Percentiles rank a stretch among this genome's conserved stretches.
Evolutionary conservation across 805 yeast genomes (phyloP).

Genomic region (Wickerhamomyces alni): DNA sequence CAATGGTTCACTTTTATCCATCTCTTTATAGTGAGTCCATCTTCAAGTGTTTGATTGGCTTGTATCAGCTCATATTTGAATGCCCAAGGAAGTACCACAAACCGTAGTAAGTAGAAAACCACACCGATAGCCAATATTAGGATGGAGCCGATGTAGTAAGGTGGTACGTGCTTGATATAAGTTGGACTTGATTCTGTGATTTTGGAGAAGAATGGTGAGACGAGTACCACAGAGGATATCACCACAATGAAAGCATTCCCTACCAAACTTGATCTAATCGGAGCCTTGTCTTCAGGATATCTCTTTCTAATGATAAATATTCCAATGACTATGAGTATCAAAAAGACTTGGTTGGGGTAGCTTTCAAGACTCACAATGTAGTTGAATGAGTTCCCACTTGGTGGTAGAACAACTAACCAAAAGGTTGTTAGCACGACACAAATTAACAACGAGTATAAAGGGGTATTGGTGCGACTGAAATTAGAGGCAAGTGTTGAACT

Average conservation of each 20-base stretch:
- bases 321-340: conserved; percentile 50
- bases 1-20: conserved; percentile 40
- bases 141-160: conserved; percentile 36
- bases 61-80: conserved; percentile 40
- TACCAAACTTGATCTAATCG: conserved; percentile 42
- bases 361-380: conserved; percentile 41
- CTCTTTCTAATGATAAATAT: conserved; percentile 46
- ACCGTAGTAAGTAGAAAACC: conserved; percentile 51
- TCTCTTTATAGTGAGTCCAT: conserved; percentile 50
- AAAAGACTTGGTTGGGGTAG: conserved; percentile 41
- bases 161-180: conserved; percentile 19
- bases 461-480: conserved; percentile 46
- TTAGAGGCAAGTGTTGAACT: conserved; percentile 47
- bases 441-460: conserved; percentile 40
- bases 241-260: conserved; percentile 43
- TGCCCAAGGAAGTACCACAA: conserved; percentile 39
- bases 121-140: conserved; percentile 36
- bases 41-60: conserved; percentile 37
- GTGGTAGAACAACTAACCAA: conserved; percentile 30
- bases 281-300: conserved; percentile 42
- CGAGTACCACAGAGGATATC: conserved; percentile 40
- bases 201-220: conserved; percentile 38
- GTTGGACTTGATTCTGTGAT: conserved; percentile 18
- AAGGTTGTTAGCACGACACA: conserved; percentile 26
- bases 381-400: conserved; percentile 31